Evolutionary conservation across 257 asterid genomes (phyloP).

Genomic region (Cinchona pubescens): DNA sequence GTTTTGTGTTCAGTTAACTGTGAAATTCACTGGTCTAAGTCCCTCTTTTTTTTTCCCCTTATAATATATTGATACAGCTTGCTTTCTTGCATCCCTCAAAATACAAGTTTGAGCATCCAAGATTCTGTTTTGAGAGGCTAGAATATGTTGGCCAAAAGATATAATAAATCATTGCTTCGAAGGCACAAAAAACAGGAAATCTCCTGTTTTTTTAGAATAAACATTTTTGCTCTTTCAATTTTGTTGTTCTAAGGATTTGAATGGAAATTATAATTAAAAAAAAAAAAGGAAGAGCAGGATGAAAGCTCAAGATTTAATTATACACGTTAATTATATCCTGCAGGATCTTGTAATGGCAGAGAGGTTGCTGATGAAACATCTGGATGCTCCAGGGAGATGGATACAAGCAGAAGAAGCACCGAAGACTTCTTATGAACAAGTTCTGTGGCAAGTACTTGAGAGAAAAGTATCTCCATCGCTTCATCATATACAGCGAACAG

Average conservation of each 20-base stretch:
- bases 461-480: constrained; percentile 76
- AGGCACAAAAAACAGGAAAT: too few relatives aligned
- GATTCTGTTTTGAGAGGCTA: constrained; percentile 92
- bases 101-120: constrained; percentile 83
- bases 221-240: too few relatives aligned
- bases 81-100: constrained; percentile 83
- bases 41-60: not conserved
- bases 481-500: constrained; percentile 76
- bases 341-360: constrained; percentile 98
- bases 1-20: too few relatives aligned
- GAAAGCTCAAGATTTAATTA: not conserved
- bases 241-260: not conserved
- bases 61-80: constrained; percentile 50
- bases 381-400: constrained; percentile 98
- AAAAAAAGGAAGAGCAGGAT: not conserved
- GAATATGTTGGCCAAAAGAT: constrained; percentile 97
- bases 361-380: constrained; percentile 91
- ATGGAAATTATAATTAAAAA: too few relatives aligned
- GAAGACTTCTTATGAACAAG: constrained; percentile 84
- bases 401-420: constrained; percentile 78
- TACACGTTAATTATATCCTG: not conserved
- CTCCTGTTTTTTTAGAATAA: not conserved
- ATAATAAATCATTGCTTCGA: constrained; percentile 42
- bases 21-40: too few relatives aligned
- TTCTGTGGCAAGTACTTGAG: constrained; percentile 87